Base-by-base conservation (phyloP, 2,329 filamentous ascomycete genomes). In the Cytospora schulzeri region DNA sequence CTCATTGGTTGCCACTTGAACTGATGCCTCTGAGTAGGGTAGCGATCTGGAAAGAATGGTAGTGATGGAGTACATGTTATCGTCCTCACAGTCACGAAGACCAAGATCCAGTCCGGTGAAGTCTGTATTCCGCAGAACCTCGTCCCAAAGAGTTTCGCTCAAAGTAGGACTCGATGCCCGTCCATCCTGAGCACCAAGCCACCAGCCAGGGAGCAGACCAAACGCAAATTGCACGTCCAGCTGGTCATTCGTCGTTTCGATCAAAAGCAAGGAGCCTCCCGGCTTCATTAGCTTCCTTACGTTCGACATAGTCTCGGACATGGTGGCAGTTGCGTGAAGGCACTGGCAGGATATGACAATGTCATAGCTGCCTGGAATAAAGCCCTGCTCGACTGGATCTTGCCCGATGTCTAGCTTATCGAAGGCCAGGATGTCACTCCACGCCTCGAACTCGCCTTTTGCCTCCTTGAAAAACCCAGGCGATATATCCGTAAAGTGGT, bases 401-500 rank as follows among this genome's bases (percentile, higher is more conserved):
- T 68, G 62, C 22, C 73, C 70, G 26, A 76, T 68, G 59, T 79
- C 71, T 1, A 70, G 66, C 0, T 68, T 66, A 22, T 57, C 50
- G 59, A 54, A 62, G 15, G 22, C 51, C 51, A 62, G 28, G 19
- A 48, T 58, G 19, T 48, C 19, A 11, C 15, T 22, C 15, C 22
- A 28, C 15, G 31, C 6, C 31, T 5, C 31, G 31, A 33, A 33
- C 31, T 33, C 31, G 31, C 31, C 31, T 33, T 11, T 33, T 5
- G 60, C 60, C 29, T 57, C 56, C 6, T 11, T 53, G 56, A 83
- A 81, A 69, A 79, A 80, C 4, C 73, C 75, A 3, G 76, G 60
- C 0, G 77, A 77, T 15, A 81, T 76, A 60, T 83, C 80, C 0
- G 81, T 83, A 69, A 75, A 83, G 3, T 75, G 77, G 63, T 81